These are phyloP conservation scores for Phoma sp. DNA, from an alignment of 2,329 filamentous ascomycete genomes.

Conservation along the genomic window DNA sequence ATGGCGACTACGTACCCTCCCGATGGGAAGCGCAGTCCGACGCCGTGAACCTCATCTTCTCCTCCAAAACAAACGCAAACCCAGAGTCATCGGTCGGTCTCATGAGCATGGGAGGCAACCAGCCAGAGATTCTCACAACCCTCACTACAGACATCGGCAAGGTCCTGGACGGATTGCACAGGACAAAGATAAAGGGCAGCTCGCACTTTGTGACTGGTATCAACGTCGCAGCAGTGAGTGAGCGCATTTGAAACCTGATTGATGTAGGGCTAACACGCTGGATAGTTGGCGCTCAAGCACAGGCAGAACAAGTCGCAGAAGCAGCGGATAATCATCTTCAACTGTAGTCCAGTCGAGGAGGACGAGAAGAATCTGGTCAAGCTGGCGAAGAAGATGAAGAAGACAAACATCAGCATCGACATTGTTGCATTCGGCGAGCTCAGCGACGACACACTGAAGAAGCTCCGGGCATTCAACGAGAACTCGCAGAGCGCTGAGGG, in stretches of 20 bases:
- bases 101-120: conserved; percentile 98
- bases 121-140: conserved; percentile 96
- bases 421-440: conserved; percentile 95
- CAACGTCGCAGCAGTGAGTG: conserved; percentile 87
- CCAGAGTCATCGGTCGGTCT: conserved; percentile 96
- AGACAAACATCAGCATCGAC: conserved; percentile 91
- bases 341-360: conserved; percentile 90
- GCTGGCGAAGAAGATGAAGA: conserved; percentile 99
- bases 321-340: conserved; percentile 95
- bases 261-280: conserved; percentile 49
- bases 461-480: conserved; percentile 92
- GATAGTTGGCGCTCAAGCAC: conserved; percentile 91
- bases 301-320: conserved; percentile 96
- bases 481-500: conserved; percentile 88
- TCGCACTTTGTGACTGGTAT: conserved; percentile 91
- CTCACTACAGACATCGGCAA: conserved; percentile 96
- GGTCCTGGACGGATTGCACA: conserved; percentile 87
- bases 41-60: conserved; percentile 93
- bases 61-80: conserved; percentile 92
- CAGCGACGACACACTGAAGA: conserved; percentile 84
- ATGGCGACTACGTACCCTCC: conserved; percentile 89
- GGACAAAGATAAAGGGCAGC: conserved; percentile 81
- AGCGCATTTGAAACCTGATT: conserved; percentile 77
- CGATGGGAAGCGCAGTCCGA: conserved; percentile 96
- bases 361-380: conserved; percentile 87